Percentiles rank a stretch among this genome's conserved stretches.
Conservation (phyloP, 1,284 basidiomycete species). For the Ceratobasidium sp. region DNA sequence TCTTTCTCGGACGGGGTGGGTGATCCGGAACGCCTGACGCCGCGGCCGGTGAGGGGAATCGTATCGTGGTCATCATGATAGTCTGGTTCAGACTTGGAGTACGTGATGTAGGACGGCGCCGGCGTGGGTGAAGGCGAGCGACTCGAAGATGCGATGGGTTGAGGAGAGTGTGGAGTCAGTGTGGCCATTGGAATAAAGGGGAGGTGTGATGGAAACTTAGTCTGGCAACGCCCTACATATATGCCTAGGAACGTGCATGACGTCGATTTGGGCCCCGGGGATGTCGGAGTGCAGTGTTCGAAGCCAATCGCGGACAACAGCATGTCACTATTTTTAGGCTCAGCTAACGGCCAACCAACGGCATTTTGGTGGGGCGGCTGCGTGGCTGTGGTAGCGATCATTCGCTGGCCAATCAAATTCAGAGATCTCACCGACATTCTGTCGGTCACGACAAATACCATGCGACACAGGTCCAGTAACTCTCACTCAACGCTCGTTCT, state of each 20-base stretch:
- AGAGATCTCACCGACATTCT: neutral
- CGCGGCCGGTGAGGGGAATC: slow-evolving; percentile 1
- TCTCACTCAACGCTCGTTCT: too few relatives aligned
- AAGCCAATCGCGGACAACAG: too few relatives aligned
- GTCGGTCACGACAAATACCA: neutral
- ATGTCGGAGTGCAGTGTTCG: neutral
- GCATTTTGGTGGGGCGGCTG: neutral
- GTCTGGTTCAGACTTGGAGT: slow-evolving; percentile 16
- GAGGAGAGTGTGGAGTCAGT: slow-evolving; percentile 2
- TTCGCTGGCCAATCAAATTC: neutral
- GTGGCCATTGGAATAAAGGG: neutral
- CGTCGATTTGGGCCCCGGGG: neutral
- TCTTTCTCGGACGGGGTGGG: slow-evolving; percentile 41
- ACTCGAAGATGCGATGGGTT: slow-evolving; percentile 13
- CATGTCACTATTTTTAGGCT: neutral
- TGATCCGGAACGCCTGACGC: slow-evolving; percentile 1
- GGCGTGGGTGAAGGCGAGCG: slow-evolving; percentile 1
- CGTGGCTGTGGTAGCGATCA: neutral
- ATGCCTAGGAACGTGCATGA: slow-evolving; percentile 3
- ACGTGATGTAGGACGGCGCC: neutral
- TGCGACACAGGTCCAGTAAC: neutral
- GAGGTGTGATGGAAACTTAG: neutral
- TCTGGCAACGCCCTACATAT: neutral
- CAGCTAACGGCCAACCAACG: neutral
- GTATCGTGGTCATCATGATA: slow-evolving; percentile 16